Base-by-base conservation (phyloP, 2,329 filamentous ascomycete species). In the Didymella arachidicola region DNA sequence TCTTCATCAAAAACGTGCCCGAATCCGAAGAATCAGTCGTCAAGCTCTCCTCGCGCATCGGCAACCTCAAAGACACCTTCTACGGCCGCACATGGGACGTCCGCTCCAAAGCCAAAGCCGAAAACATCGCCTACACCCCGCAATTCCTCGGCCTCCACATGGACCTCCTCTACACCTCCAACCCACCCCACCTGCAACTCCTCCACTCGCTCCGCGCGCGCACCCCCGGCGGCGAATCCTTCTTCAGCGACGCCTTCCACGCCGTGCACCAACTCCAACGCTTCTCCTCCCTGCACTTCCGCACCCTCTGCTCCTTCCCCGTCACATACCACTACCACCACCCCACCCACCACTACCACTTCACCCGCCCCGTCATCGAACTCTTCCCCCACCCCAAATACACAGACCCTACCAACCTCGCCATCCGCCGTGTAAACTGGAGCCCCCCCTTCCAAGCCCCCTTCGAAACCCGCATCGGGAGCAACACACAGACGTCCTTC, bases 81-180 rank as follows among this genome's bases (percentile, higher is more conserved):
- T 98, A 98, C 76, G 95, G 95, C 41, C 82, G 84, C 66, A 96
- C 92, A 0, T 98, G 93, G 87, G 90, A 97, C 76, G 94, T 98
- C 12, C 86, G 87, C 53, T 92, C 89, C 3, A 89, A 96, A 52
- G 89, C 90, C 1, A 77, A 91, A 54, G 92, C 93, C 25, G 93
- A 94, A 72, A 98, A 98, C 73, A 91, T 97, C 4, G 94, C 95
- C 22, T 83, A 98, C 79, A 97, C 94, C 1, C 89, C 85, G 70
- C 84, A 89, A 47, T 89, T 88, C 70, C 86, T 98, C 1, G 91
- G 91, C 16, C 87, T 97, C 46, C 95, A 99, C 79, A 95, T 97
- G 86, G 95, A 98, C 74, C 84, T 98, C 39, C 83, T 97, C 54
- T 98, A 98, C 79, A 89, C 95, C 78, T 80, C 84, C 14, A 86